These are phyloP conservation scores for Endothia cerciana DNA, from an alignment of 2,329 filamentous ascomycete species.

Conservation along the genomic window DNA sequence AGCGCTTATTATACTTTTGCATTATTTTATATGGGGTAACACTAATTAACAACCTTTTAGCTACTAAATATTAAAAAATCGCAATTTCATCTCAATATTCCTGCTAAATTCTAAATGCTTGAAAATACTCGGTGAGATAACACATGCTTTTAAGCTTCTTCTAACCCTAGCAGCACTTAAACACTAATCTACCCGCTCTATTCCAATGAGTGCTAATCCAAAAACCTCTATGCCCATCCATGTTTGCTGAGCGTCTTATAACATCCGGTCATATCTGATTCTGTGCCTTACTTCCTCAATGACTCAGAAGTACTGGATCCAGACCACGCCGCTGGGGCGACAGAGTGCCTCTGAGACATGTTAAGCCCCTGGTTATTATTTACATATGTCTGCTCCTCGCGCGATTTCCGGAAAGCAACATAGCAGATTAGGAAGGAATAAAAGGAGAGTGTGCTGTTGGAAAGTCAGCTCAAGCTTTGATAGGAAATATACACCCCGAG, in stretches of 20 bases:
- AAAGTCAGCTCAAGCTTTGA: background rate
- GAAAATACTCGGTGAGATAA: background rate
- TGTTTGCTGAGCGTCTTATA: background rate
- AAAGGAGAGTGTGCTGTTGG: background rate
- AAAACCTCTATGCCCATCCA: background rate
- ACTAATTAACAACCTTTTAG: too few species aligned
- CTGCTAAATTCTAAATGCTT: background rate
- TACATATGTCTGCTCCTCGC: background rate
- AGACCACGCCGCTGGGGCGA: background rate
- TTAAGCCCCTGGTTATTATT: background rate
- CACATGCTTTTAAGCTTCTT: background rate
- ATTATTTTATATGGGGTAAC: too few species aligned
- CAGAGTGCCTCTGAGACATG: background rate
- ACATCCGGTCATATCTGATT: background rate
- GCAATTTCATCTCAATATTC: too few species aligned
- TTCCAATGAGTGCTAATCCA: background rate
- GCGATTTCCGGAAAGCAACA: background rate
- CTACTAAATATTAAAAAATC: too few species aligned
- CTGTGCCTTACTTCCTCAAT: background rate
- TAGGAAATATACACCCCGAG: background rate
- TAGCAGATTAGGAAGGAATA: conserved; percentile 6
- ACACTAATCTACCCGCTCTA: background rate
- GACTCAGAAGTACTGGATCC: background rate
- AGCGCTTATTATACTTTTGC: too few species aligned
- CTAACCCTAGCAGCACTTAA: background rate